These are phyloP conservation scores for Russula sp. DNA, from an alignment of 768 basidiomycete genomes.

Conservation along the genomic window DNA sequence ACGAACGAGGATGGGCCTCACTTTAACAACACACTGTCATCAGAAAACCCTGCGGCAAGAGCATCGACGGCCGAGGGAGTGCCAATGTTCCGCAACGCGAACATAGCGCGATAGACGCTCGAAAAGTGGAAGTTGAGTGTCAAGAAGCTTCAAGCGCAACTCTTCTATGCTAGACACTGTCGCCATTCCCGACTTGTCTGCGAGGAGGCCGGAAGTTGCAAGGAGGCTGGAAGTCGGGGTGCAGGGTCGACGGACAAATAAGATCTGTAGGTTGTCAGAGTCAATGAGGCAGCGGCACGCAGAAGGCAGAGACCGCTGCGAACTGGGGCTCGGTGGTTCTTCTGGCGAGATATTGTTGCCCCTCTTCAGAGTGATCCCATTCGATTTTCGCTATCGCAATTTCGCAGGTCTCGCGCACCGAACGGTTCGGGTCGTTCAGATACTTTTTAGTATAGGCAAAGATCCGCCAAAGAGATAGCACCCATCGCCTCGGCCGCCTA, in stretches of 20 bases:
- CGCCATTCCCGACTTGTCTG: slow-evolving; percentile 50
- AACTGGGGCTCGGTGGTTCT: slow-evolving; percentile 43
- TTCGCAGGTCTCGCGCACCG: slow-evolving; percentile 93
- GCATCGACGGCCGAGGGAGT: slow-evolving; percentile 83
- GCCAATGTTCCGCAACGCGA: slow-evolving; percentile 92
- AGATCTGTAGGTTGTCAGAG: slow-evolving; percentile 41
- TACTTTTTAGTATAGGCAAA: slow-evolving; percentile 70
- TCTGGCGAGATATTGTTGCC: slow-evolving; percentile 45
- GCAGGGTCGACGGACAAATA: slow-evolving; percentile 91
- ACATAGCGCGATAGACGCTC: slow-evolving; percentile 98
- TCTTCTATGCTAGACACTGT: slow-evolving; percentile 48
- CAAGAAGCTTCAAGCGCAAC: slow-evolving; percentile 62
- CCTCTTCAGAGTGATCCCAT: slow-evolving; percentile 83
- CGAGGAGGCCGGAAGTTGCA: slow-evolving; percentile 61
- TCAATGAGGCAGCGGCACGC: background rate
- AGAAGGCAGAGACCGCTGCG: slow-evolving; percentile 21
- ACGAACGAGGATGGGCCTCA: slow-evolving; percentile 38
- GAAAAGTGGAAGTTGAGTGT: slow-evolving; percentile 71
- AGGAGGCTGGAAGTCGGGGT: too few relatives aligned
- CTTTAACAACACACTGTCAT: slow-evolving; percentile 93
- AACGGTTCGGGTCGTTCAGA: slow-evolving; percentile 63
- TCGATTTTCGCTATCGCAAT: slow-evolving; percentile 94
- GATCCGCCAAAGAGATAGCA: slow-evolving; percentile 75
- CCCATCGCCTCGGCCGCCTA: slow-evolving; percentile 99
- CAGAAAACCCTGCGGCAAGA: slow-evolving; percentile 85